Evolutionary conservation across 179 eudicot species (phyloP).

Genomic region (Beta lomatogona): DNA sequence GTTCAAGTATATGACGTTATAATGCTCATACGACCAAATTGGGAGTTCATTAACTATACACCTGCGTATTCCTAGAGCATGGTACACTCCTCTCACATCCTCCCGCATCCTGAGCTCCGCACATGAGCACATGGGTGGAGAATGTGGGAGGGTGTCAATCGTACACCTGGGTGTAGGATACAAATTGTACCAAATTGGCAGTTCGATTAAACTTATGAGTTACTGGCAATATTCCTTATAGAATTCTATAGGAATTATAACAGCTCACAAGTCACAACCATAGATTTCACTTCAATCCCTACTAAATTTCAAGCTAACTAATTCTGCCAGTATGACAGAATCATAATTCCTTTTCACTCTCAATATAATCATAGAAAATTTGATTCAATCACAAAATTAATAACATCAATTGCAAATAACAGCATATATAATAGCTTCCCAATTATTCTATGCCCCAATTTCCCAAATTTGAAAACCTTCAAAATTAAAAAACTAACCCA

Average conservation of each 20-base stretch:
- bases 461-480: not conserved
- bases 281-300: not conserved
- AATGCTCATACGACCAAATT: constrained; percentile 2
- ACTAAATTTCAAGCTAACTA: not conserved
- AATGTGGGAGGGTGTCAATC: too few species aligned
- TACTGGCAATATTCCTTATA: not conserved
- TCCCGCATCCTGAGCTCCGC: too few species aligned
- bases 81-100: too few species aligned
- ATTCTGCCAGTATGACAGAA: not conserved
- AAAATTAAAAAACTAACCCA: not conserved
- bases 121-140: too few species aligned
- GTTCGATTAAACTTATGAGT: too few species aligned
- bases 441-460: not conserved
- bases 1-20: not conserved
- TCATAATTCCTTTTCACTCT: not conserved
- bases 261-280: not conserved
- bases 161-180: too few species aligned
- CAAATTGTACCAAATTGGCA: not conserved
- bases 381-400: not conserved
- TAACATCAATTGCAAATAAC: not conserved
- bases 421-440: not conserved
- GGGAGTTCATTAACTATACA: too few species aligned
- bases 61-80: too few species aligned
- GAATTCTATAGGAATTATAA: not conserved
- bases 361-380: not conserved